Base-by-base conservation (phyloP, 805 yeast species). In the baker's yeast (Saccharomyces cerevisiae) region DNA sequence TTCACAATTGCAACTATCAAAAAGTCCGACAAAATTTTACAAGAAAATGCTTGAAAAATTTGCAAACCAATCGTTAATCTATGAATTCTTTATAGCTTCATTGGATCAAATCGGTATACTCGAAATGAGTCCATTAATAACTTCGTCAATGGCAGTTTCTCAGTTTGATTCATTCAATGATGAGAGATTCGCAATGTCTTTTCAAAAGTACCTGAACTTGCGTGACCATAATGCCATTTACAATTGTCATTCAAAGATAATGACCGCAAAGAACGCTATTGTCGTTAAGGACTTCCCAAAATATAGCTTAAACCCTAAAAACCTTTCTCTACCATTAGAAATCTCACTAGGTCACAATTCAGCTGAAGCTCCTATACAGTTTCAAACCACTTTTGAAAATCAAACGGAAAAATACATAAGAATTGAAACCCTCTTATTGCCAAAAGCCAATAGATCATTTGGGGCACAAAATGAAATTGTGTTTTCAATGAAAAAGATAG, bases 81-180 rank as follows among this genome's bases (percentile, higher is more conserved):
- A 49, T 22, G 51, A 53, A 6, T 17, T 59, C 17, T 60, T 61
- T 29, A 56, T 58, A 1, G 49, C 60, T 30, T 59, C 58, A 11
- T 46, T 63, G 30, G 64, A 63, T 50, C 64, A 63, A 51, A 50
- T 61, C 17, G 67, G 67, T 2, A 27, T 59, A 4, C 49, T 54
- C 43, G 67, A 63, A 55, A 55, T 61, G 63, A 43, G 51, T 3
- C 51, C 59, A 1, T 31, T 61, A 14, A 47, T 56, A 13, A 48
- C 8, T 2, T 46, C 32, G 21, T 36, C 54, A 5, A 26, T 17
- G 24, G 48, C 53, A 3, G 49, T 59, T 6, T 46, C 43, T n/a
- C 65, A 61, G 51, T 59, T 56, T 48, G 64, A 63, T 48, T 58
- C 63, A 3, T 61, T 57, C 43, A 11, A 21, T 1, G 61, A 57